Evolutionary conservation across 2,329 filamentous ascomycete genomes (phyloP), one percentile per base, ranked within the genome.

Genomic region (Sphaerostilbella broomeana): DNA sequence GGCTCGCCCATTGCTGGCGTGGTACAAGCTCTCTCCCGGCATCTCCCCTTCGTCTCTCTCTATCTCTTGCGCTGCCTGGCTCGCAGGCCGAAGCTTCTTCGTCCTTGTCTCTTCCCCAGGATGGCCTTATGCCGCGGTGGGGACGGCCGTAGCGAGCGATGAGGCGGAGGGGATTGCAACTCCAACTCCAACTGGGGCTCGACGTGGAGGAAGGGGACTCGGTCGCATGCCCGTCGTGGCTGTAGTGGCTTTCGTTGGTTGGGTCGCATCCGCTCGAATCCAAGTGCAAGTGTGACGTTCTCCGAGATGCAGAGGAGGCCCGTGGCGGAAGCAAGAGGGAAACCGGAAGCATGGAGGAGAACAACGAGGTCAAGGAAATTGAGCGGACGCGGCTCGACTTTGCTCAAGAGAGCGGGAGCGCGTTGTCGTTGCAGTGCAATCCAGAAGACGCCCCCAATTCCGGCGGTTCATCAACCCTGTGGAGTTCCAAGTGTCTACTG

Each of bases 1-100:
- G 36, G 60, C 54, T 40, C 61, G 64, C 47, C 64, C 67, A 63
- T 72, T 73, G 52, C 69, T 73, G 48, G 51, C 47, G 44, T 60
- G 55, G 40, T 57, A 57, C 38, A 55, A 58, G 46, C 58, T 57
- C 49, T 63, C 60, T 31, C 51, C 51, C 49, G 57, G 47, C 55
- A 56, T 61, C 36, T 50, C 47, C 53, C 32, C 17, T 34, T 32
- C 15, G 13, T 21, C 20, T 21, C 26, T 16, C 18, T 36, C 20
- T 27, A 25, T 32, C 20, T 38, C 17, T 29, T 3, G n/a, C 18
- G 26, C 32, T 35, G 3, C 24, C 16, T 24, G 32, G 38, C 15
- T 10, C 13, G 10, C 18, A 15, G 35, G 26, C 18, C 25, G n/a
- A 22, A 24, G 18, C 25, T 13, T 11, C 18, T 35, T 16, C 35